phyloP scores from a whole-genome alignment of 192 early-diverging fungal genomes.

The Umbelopsis isabellina region DNA sequence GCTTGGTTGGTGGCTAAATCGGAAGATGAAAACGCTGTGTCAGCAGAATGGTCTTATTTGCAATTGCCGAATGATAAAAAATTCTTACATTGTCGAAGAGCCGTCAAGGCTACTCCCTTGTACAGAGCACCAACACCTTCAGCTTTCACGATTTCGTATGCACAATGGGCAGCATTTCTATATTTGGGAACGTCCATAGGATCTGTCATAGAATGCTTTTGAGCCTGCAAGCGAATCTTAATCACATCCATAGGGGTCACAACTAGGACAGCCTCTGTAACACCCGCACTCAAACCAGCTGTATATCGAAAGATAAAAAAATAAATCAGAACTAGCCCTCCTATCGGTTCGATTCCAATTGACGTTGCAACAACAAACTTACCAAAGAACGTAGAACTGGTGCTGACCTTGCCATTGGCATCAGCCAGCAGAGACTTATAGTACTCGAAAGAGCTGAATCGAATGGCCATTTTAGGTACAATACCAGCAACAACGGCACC shows the following conservation, averaged over 20 bases:
- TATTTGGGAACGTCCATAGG: conserved; percentile 97
- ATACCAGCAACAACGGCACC: conserved; percentile 96
- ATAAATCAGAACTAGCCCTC: conserved; percentile 19
- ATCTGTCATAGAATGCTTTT: conserved; percentile 94
- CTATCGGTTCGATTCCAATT: background rate
- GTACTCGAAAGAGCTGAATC: conserved; percentile 94
- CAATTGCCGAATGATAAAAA: background rate
- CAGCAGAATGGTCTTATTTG: conserved; percentile 3
- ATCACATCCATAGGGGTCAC: conserved; percentile 99
- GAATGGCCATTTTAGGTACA: conserved; percentile 99
- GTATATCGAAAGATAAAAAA: conserved; percentile 14
- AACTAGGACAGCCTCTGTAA: conserved; percentile 91
- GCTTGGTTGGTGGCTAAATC: conserved; percentile 91
- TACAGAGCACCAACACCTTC: conserved; percentile 89
- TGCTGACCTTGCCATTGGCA: conserved; percentile 66
- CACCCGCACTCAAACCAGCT: conserved; percentile 92
- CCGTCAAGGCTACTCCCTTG: conserved; percentile 93
- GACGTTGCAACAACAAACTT: conserved; percentile 31
- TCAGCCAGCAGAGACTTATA: conserved; percentile 85
- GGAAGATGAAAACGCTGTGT: background rate
- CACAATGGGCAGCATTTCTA: conserved; percentile 90
- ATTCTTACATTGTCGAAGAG: conserved; percentile 79
- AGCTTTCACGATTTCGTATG: conserved; percentile 89
- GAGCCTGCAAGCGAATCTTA: conserved; percentile 98
- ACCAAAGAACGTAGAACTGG: conserved; percentile 74